A percentile compares a stretch with the other conserved stretches of the same genome.
Evolutionary conservation across 768 basidiomycete genomes (phyloP).

Genomic region (Leccinellum luteum): DNA sequence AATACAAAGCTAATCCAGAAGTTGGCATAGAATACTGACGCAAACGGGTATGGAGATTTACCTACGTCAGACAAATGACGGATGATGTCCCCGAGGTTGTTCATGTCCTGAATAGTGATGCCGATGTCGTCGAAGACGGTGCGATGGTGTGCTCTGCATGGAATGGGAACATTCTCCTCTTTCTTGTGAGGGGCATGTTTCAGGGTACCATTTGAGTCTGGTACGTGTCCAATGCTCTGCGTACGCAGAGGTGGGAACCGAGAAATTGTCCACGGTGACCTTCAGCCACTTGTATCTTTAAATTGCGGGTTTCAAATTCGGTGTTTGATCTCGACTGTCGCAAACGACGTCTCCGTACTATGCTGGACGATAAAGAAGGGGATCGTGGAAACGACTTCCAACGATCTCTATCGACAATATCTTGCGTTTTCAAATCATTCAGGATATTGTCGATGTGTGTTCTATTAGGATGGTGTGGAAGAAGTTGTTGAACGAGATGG

Average conservation of each 20-base stretch:
- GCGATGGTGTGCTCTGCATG: background rate
- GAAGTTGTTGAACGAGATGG: background rate
- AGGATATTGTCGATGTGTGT: background rate
- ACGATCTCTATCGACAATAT: background rate
- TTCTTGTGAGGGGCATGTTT: background rate
- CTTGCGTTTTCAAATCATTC: background rate
- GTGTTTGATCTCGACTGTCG: background rate
- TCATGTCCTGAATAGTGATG: background rate
- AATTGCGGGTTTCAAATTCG: background rate
- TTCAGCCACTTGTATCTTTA: too few relatives aligned
- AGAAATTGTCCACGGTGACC: background rate
- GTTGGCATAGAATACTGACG: background rate
- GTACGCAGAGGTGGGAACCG: background rate
- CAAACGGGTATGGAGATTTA: background rate
- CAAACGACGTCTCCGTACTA: background rate
- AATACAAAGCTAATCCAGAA: background rate
- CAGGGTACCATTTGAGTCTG: rapidly evolving
- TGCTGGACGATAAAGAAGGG: background rate
- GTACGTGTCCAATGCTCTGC: background rate
- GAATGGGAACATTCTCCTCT: background rate
- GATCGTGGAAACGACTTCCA: background rate
- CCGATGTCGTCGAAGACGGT: background rate
- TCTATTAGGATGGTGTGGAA: background rate
- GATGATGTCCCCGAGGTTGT: background rate
- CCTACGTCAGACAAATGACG: background rate